phyloP scores from a whole-genome alignment of 345 rosid genomes.

The Schrenkiella parvula region DNA sequence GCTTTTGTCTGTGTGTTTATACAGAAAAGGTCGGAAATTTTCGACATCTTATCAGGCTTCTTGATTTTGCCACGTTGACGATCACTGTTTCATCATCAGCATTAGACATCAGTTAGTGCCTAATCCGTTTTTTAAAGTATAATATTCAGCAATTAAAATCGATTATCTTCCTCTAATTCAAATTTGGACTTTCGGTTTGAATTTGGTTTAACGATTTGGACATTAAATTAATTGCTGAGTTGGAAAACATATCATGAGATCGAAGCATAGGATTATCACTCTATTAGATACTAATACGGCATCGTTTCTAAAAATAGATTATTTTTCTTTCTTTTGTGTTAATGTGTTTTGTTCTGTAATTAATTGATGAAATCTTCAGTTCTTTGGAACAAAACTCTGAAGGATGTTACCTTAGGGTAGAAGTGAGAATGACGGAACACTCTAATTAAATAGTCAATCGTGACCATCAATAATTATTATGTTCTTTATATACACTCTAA shows the following conservation, averaged over 20 bases:
- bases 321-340: not conserved
- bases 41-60: not conserved
- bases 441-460: too few relatives aligned
- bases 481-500: too few relatives aligned
- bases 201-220: not conserved
- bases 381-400: not conserved
- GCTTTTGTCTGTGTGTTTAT: not conserved
- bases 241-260: not conserved
- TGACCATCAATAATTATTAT: too few relatives aligned
- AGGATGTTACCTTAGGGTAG: not conserved
- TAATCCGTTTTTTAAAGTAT: not conserved
- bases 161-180: not conserved
- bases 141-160: not conserved
- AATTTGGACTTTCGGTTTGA: not conserved
- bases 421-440: conserved; percentile 16
- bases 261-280: not conserved
- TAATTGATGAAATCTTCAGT: not conserved
- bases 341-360: not conserved
- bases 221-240: not conserved
- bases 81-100: not conserved
- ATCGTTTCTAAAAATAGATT: not conserved
- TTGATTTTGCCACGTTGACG: conserved; percentile 22
- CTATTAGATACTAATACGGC: not conserved
- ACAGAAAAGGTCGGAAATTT: not conserved
- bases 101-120: not conserved